Conservation (phyloP, 306 rosid species). For the Comarum palustre region DNA sequence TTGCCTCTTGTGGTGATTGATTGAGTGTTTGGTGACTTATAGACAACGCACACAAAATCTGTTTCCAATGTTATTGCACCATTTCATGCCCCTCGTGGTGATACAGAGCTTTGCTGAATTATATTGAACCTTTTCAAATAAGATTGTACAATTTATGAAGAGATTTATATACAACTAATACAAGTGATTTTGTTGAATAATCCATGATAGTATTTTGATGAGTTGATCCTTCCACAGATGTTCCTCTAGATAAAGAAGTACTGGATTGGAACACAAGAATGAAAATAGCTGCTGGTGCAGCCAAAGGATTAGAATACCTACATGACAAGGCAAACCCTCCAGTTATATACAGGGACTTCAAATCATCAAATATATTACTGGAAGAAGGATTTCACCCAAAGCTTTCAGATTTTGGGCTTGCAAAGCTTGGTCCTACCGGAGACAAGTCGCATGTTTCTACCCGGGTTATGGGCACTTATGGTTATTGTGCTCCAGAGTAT, state of each 20-base stretch:
- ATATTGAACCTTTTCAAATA: background rate
- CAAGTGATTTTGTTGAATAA: background rate
- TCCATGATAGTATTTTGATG: background rate
- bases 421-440: slow-evolving; percentile 90
- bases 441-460: slow-evolving; percentile 93
- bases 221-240: slow-evolving; percentile 45
- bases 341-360: slow-evolving; percentile 86
- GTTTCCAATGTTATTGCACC: too few relatives aligned
- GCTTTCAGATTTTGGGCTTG: slow-evolving; percentile 95
- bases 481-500: slow-evolving; percentile 92
- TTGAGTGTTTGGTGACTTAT: too few relatives aligned
- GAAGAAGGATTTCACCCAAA: slow-evolving; percentile 81
- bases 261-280: slow-evolving; percentile 89
- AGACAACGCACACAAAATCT: too few relatives aligned
- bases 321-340: slow-evolving; percentile 94
- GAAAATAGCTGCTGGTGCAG: slow-evolving; percentile 91
- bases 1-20: too few relatives aligned
- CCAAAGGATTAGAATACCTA: slow-evolving; percentile 77
- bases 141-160: background rate
- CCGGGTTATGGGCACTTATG: slow-evolving; percentile 91
- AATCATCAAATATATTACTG: slow-evolving; percentile 82
- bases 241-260: slow-evolving; percentile 74
- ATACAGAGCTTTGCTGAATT: background rate
- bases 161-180: background rate
- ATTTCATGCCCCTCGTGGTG: too few relatives aligned